Evolutionary conservation across 2,329 filamentous ascomycete genomes (phyloP).

Genomic region (Sclerotinia trifoliorum): DNA sequence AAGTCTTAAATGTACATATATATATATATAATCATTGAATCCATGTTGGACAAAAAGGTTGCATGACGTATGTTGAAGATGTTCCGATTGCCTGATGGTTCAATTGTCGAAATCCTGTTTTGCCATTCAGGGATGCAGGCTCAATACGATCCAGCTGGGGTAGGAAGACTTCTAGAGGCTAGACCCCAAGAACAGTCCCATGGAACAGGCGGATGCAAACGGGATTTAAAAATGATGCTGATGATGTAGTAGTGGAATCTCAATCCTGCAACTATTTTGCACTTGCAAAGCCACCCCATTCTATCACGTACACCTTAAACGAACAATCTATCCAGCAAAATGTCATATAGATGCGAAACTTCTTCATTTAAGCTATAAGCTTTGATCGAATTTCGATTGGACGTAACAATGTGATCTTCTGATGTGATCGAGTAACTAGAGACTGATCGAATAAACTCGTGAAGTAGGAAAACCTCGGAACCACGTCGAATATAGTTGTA

Average conservation of each 20-base stretch:
- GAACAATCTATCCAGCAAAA: not conserved
- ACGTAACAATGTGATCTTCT: not conserved
- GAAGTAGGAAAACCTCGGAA: not conserved
- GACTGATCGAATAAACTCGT: not conserved
- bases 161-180: not conserved
- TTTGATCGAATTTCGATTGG: not conserved
- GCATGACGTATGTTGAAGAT: conserved; percentile 10
- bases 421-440: not conserved
- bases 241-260: not conserved
- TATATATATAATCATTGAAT: not conserved
- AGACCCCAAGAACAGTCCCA: not conserved
- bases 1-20: too few relatives aligned
- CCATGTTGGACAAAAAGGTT: not conserved
- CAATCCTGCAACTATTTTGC: not conserved
- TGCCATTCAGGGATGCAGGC: conserved; percentile 10
- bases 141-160: not conserved
- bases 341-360: not conserved
- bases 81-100: conserved; percentile 3
- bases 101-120: conserved; percentile 16
- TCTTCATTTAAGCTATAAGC: too few relatives aligned
- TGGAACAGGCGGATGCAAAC: not conserved
- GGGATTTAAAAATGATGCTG: not conserved
- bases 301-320: not conserved
- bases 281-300: not conserved
- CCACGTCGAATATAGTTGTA: conserved; percentile 7